Percentiles rank a stretch among this genome's conserved stretches.
phyloP scores from a whole-genome alignment of 2,329 filamentous ascomycete species.

The Mycosphaerella sp. region DNA sequence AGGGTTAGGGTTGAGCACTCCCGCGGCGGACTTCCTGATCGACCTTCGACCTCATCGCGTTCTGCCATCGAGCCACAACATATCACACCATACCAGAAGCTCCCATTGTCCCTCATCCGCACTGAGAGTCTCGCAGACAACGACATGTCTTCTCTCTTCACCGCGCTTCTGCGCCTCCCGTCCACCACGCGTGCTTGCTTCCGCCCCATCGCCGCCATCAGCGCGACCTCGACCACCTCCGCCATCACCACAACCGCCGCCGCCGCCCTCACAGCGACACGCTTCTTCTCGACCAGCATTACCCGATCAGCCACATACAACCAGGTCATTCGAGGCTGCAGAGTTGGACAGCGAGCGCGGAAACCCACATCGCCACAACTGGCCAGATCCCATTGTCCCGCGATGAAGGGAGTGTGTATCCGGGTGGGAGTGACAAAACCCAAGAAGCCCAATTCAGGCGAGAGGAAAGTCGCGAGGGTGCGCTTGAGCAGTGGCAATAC shows the following conservation, averaged over 20 bases:
- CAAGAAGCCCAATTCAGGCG: conserved; percentile 98
- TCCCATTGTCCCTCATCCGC: too few relatives aligned
- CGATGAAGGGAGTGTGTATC: conserved; percentile 92
- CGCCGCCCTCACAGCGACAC: conserved; percentile 24
- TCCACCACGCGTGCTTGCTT: conserved; percentile 26
- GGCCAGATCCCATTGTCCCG: conserved; percentile 54
- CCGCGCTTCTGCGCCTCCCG: conserved; percentile 35
- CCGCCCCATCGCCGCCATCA: conserved; percentile 18
- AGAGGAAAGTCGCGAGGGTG: conserved; percentile 91
- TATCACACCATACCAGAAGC: too few relatives aligned
- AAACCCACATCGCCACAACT: conserved; percentile 86
- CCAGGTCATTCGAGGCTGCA: conserved; percentile 59
- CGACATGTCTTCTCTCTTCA: conserved; percentile 30
- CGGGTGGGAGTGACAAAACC: conserved; percentile 90
- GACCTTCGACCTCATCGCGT: too few relatives aligned
- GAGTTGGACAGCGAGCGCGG: conserved; percentile 70
- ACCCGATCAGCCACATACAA: conserved; percentile 43
- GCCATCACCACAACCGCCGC: conserved; percentile 19
- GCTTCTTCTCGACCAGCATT: conserved; percentile 36
- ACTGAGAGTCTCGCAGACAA: too few relatives aligned
- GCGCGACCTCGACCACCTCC: neutral
- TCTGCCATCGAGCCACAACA: too few relatives aligned
- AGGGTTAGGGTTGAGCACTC: too few relatives aligned
- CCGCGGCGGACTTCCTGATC: too few relatives aligned
- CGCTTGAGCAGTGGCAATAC: conserved; percentile 79